Evolutionary conservation across 1,139 yeast genomes (phyloP), one percentile per base, ranked within the genome.

Genomic region (Yamadazyma diospyri): DNA sequence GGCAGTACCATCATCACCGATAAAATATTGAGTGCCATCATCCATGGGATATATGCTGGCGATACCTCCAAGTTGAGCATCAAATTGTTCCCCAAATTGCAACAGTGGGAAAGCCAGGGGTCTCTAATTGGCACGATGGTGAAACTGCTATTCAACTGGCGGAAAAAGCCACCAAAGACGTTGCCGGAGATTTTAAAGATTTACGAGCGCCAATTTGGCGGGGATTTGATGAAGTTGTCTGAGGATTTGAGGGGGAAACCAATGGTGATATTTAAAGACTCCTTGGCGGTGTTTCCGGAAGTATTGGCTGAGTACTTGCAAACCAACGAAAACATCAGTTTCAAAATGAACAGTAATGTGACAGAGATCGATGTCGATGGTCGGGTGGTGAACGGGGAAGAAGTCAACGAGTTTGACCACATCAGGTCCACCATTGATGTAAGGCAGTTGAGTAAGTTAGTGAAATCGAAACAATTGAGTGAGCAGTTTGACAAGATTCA

Each of bases 31-130:
- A 85, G 95, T 54, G 97, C 96, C 0, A 61, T 89, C 4, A 64
- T 83, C 50, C 88, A 88, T 50, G 98, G 98, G 1, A 79, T 92
- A 2, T 92, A 88, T 54, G 97, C 95, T 4, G 97, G 95, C 1
- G 95, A 89, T 54, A 69, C 78, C 3, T 51, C 70, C 8, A 64
- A 74, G 38, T 60, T 92, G 28, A 84, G 95, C 57, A 77, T 83
- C 0, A 61, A 72, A 15, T 71, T 82, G 1, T 46, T 81, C 37
- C 76, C 78, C 0, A 44, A 59, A 10, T 49, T 86, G 40, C 74
- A 69, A 32, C 61, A 69, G 15, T 55, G 76, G 34, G 96, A 86
- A 51, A 50, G 60, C n/a, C 55, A 71, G 6, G 61, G 76, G 41
- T 86, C 88, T 0, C 79, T 88, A 1, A 55, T 85, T 3, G 45